Conservation (phyloP, 73 alveolate genomes). For the Blepharisma japonicum region DNA sequence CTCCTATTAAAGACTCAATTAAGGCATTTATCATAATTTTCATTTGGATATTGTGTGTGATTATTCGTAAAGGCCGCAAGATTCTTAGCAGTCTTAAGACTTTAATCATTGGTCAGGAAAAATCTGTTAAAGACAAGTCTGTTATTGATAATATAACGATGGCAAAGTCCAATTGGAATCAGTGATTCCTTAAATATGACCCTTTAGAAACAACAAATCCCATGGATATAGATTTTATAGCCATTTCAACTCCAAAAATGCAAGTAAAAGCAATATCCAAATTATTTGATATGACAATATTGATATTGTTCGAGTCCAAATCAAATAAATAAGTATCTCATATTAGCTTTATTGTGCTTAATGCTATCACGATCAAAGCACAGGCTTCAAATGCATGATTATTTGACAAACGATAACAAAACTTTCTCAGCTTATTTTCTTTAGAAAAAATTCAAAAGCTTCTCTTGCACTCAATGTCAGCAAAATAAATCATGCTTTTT, state of each 20-base stretch:
- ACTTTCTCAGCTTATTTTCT: slow-evolving; percentile 66
- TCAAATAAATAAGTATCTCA: slow-evolving; percentile 76
- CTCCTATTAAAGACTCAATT: slow-evolving; percentile 79
- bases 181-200: slow-evolving; percentile 40
- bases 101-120: slow-evolving; percentile 68
- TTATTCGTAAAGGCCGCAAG: slow-evolving; percentile 85
- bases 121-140: slow-evolving; percentile 64
- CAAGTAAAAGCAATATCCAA: slow-evolving; percentile 76
- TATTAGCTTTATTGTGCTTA: slow-evolving; percentile 80
- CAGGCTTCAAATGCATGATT: slow-evolving; percentile 70
- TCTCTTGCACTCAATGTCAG: neutral
- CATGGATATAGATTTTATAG: slow-evolving; percentile 40
- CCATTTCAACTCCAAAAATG: neutral
- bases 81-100: slow-evolving; percentile 85
- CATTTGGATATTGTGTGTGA: slow-evolving; percentile 80
- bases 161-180: slow-evolving; percentile 65
- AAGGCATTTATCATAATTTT: slow-evolving; percentile 80
- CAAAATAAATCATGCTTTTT: neutral
- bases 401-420: slow-evolving; percentile 56
- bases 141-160: slow-evolving; percentile 80
- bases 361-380: slow-evolving; percentile 67
- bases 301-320: neutral
- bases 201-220: slow-evolving; percentile 29
- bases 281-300: neutral
- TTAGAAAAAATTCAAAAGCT: slow-evolving; percentile 72